A percentile compares a stretch with the other conserved stretches of the same genome.
phyloP scores from a whole-genome alignment of 2,329 filamentous ascomycete species.

The Trichoderma sp. region DNA sequence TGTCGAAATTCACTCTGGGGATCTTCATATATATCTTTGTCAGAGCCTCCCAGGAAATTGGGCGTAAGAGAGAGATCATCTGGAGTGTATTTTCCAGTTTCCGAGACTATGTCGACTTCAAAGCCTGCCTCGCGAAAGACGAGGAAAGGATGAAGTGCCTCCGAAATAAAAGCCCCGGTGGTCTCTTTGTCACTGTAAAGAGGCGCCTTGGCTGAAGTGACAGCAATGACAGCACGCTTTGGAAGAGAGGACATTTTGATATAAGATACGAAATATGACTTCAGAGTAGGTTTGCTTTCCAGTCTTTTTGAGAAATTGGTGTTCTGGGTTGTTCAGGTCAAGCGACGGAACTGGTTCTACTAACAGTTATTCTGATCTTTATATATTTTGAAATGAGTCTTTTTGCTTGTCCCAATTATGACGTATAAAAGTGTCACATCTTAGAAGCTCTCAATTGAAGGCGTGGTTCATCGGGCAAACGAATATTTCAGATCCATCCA shows the following conservation, averaged over 20 bases:
- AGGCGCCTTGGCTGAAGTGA: not conserved
- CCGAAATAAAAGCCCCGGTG: slow-evolving; percentile 6
- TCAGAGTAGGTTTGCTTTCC: not conserved
- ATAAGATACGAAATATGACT: not conserved
- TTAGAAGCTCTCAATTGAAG: too few species aligned
- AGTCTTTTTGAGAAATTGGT: too few species aligned
- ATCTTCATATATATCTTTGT: slow-evolving; percentile 8
- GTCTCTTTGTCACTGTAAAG: slow-evolving; percentile 12
- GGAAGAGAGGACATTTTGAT: slow-evolving; percentile 1
- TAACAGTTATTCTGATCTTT: too few species aligned
- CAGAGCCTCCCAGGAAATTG: slow-evolving; percentile 10
- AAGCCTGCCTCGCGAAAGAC: slow-evolving; percentile 7
- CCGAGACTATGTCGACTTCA: slow-evolving; percentile 1
- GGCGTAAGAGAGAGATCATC: not conserved
- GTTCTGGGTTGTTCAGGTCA: not conserved
- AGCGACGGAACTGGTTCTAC: not conserved
- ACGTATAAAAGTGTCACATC: too few species aligned
- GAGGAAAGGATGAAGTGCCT: slow-evolving; percentile 7
- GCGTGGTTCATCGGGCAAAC: too few species aligned
- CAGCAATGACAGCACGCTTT: slow-evolving; percentile 8
- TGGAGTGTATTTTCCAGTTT: slow-evolving; percentile 3
- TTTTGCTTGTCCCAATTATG: too few species aligned
- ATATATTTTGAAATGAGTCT: too few species aligned
- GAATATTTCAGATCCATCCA: too few species aligned
- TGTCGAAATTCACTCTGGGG: slow-evolving; percentile 5